These are phyloP conservation scores for Backusella liffmaniae DNA, from an alignment of 192 early-diverging fungal species.

Conservation along the genomic window DNA sequence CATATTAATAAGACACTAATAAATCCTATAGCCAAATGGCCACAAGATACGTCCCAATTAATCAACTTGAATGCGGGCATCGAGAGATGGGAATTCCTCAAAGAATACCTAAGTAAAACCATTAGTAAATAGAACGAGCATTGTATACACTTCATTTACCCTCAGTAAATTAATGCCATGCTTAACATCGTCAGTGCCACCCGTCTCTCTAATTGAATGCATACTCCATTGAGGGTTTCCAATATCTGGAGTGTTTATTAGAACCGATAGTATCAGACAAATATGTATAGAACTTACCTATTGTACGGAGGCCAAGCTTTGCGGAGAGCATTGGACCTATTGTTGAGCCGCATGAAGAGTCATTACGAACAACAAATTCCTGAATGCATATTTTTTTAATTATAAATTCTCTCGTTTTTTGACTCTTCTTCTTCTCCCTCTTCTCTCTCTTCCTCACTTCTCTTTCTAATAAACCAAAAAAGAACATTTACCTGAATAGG, in stretches of 20 bases:
- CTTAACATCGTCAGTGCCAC: slow-evolving; percentile 86
- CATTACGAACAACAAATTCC: slow-evolving; percentile 90
- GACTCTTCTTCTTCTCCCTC: neutral
- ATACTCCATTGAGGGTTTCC: slow-evolving; percentile 96
- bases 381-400: neutral
- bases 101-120: slow-evolving; percentile 16
- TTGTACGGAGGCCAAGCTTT: slow-evolving; percentile 90
- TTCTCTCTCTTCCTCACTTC: too few relatives aligned
- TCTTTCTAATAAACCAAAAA: too few relatives aligned
- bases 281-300: slow-evolving; percentile 53
- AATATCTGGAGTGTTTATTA: slow-evolving; percentile 58
- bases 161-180: slow-evolving; percentile 84
- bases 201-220: slow-evolving; percentile 95
- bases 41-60: neutral
- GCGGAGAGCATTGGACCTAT: slow-evolving; percentile 97
- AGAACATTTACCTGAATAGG: slow-evolving; percentile 68
- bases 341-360: slow-evolving; percentile 92
- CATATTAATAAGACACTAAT: neutral
- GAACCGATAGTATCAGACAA: too few relatives aligned
- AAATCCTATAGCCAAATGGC: too few relatives aligned
- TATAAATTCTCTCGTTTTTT: neutral
- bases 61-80: slow-evolving; percentile 21
- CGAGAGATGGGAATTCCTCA: slow-evolving; percentile 25
- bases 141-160: slow-evolving; percentile 29
- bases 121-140: neutral